A percentile compares a stretch with the other conserved stretches of the same genome.
These are phyloP conservation scores for Closterium sp. DNA, from an alignment of 139 green algal genomes.

Conservation along the genomic window DNA sequence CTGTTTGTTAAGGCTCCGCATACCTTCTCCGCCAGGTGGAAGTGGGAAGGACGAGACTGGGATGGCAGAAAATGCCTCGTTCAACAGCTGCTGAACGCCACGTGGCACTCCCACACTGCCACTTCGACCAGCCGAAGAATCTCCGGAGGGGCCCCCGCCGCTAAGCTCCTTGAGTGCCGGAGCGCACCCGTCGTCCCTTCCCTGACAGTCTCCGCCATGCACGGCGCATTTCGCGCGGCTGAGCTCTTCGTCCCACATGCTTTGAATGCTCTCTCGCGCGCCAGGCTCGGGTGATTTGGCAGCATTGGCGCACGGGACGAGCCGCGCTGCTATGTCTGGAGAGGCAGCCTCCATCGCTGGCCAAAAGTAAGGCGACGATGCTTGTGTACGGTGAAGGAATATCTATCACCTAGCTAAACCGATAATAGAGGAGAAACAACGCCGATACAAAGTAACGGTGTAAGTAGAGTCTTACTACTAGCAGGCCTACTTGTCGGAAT, in stretches of 20 bases:
- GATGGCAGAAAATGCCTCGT: constrained; percentile 22
- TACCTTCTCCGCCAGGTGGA: constrained; percentile 6
- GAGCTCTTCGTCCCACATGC: not conserved
- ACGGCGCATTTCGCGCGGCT: not conserved
- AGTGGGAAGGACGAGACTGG: constrained; percentile 13
- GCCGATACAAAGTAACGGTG: too few relatives aligned
- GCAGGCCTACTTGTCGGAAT: too few relatives aligned
- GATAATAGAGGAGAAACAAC: too few relatives aligned
- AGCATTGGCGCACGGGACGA: not conserved
- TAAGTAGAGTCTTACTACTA: too few relatives aligned
- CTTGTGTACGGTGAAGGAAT: not conserved
- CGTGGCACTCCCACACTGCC: not conserved
- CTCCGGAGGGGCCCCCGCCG: not conserved
- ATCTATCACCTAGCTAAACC: not conserved
- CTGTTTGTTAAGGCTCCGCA: too few relatives aligned
- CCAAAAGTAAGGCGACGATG: not conserved
- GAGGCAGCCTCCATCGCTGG: not conserved
- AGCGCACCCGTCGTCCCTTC: not conserved
- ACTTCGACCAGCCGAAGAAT: not conserved
- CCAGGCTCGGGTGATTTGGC: not conserved
- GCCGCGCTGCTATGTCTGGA: not conserved
- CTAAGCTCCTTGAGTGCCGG: not conserved
- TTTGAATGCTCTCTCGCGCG: not conserved
- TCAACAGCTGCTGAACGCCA: constrained; percentile 27
- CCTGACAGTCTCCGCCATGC: not conserved